Conservation (phyloP, 1,139 yeast genomes). For the Yamadazyma friedrichii region DNA sequence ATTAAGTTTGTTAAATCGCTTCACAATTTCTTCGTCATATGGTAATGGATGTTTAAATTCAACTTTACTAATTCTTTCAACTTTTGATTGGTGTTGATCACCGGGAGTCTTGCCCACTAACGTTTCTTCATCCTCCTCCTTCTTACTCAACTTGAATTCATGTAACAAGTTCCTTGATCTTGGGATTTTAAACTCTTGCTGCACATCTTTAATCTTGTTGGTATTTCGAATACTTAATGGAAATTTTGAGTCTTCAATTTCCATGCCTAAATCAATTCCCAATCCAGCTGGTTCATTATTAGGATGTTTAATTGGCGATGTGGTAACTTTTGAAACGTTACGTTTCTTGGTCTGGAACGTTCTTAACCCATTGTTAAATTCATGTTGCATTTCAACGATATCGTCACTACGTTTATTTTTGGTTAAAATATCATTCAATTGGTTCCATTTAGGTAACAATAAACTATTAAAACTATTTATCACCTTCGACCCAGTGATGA, state of each 20-base stretch:
- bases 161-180: constrained; percentile 12
- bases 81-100: neutral
- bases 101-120: constrained; percentile 14
- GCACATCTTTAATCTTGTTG: constrained; percentile 28
- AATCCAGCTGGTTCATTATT: constrained; percentile 17
- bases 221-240: constrained; percentile 37
- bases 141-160: constrained; percentile 10
- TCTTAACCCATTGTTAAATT: constrained; percentile 19
- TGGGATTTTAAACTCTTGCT: constrained; percentile 10
- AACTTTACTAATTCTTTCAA: too few species aligned
- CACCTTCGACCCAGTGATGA: constrained; percentile 20
- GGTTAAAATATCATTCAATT: constrained; percentile 24
- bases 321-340: neutral
- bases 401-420: constrained; percentile 12
- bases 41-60: too few species aligned
- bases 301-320: constrained; percentile 6
- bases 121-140: constrained; percentile 21
- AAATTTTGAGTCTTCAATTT: constrained; percentile 27
- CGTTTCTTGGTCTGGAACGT: constrained; percentile 14
- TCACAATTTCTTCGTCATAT: constrained; percentile 2
- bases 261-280: constrained; percentile 40
- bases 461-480: constrained; percentile 23
- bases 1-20: constrained; percentile 3
- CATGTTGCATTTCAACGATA: constrained; percentile 11
- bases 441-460: constrained; percentile 33